phyloP scores from a whole-genome alignment of 352 stramenopile genomes.

The Globisporangium yorkense region DNA sequence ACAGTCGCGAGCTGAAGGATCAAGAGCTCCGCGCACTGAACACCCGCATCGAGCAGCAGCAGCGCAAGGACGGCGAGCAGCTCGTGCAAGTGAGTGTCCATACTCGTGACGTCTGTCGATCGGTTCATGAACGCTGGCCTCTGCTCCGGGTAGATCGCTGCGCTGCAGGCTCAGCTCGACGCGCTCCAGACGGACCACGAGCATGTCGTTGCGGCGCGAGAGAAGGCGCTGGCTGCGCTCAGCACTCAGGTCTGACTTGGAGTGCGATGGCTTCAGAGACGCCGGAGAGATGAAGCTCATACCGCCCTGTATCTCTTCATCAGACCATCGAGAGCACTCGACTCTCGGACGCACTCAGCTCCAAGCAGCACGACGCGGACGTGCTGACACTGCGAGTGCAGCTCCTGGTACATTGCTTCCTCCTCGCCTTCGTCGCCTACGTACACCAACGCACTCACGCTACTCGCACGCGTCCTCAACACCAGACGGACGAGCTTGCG shows the following conservation, averaged over 20 bases:
- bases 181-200: constrained; percentile 14
- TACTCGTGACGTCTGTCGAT: neutral
- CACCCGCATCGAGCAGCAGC: constrained; percentile 1
- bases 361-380: constrained; percentile 31
- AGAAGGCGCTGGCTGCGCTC: constrained; percentile 10
- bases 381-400: constrained; percentile 9
- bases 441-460: neutral
- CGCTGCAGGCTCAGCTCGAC: constrained; percentile 13
- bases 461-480: neutral
- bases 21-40: constrained; percentile 5
- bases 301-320: neutral
- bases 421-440: neutral
- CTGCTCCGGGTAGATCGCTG: neutral
- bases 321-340: constrained; percentile 18
- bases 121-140: neutral
- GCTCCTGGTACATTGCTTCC: constrained; percentile 13
- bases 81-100: constrained; percentile 5
- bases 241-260: constrained; percentile 17
- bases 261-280: neutral
- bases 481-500: constrained; percentile 22
- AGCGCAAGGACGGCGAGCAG: constrained; percentile 1
- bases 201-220: constrained; percentile 12
- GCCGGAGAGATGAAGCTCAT: neutral
- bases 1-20: constrained; percentile 16
- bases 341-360: constrained; percentile 11